Percentiles rank a stretch among this genome's conserved stretches.
These are phyloP conservation scores for Diaporthe eres DNA, from an alignment of 2,329 filamentous ascomycete species.

Conservation along the genomic window DNA sequence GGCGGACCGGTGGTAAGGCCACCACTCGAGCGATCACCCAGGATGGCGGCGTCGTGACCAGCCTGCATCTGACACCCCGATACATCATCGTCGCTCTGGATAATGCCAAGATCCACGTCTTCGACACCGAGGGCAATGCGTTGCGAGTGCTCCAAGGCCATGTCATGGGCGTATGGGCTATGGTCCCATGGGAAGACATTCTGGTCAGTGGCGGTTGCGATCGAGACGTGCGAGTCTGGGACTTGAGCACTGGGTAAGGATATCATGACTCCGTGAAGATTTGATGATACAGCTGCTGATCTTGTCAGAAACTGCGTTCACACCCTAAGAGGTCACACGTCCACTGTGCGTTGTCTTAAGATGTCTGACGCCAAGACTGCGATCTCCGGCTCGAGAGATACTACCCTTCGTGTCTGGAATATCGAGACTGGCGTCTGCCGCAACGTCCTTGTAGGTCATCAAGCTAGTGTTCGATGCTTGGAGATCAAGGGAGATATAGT, in stretches of 20 bases:
- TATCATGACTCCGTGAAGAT: not conserved
- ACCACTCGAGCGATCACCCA: slow-evolving; percentile 92
- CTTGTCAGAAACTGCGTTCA: slow-evolving; percentile 77
- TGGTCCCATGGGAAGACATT: slow-evolving; percentile 97
- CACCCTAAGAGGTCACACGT: slow-evolving; percentile 93
- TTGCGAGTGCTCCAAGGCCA: slow-evolving; percentile 93
- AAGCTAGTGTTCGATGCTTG: slow-evolving; percentile 93
- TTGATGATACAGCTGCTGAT: slow-evolving; percentile 46
- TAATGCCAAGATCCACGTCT: slow-evolving; percentile 98
- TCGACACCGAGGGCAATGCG: slow-evolving; percentile 90
- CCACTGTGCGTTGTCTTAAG: slow-evolving; percentile 95
- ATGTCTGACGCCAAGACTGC: slow-evolving; percentile 96
- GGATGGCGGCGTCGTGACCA: slow-evolving; percentile 97
- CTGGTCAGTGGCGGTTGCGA: slow-evolving; percentile 97
- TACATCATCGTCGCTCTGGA: slow-evolving; percentile 98
- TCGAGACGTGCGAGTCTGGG: slow-evolving; percentile 96
- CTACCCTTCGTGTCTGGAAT: slow-evolving; percentile 95
- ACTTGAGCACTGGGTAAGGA: slow-evolving; percentile 89
- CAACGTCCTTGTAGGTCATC: slow-evolving; percentile 93
- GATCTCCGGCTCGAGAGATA: slow-evolving; percentile 96
- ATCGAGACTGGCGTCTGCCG: slow-evolving; percentile 88
- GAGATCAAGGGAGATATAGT: slow-evolving; percentile 97
- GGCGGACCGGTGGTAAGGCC: slow-evolving; percentile 91
- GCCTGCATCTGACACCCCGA: slow-evolving; percentile 91
- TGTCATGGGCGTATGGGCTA: slow-evolving; percentile 99